phyloP scores from a whole-genome alignment of 1,284 basidiomycete genomes.

The Porodaedalea pini region DNA sequence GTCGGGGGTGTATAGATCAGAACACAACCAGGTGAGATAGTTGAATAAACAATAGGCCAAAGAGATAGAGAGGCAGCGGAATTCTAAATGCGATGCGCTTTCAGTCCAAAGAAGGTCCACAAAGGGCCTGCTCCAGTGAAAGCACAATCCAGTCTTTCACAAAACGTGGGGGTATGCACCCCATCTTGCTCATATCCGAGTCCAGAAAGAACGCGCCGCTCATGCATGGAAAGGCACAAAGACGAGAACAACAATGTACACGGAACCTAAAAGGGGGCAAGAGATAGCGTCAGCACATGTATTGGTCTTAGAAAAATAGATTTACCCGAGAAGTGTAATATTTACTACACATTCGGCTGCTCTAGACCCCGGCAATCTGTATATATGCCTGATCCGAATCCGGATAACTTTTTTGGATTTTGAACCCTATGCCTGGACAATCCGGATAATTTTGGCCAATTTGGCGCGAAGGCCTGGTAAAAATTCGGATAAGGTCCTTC shows the following conservation, averaged over 20 bases:
- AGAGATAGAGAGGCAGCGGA: too few relatives aligned
- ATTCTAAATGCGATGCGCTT: too few relatives aligned
- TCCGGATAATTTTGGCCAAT: too few relatives aligned
- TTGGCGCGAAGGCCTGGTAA: too few relatives aligned
- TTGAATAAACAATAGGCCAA: not conserved
- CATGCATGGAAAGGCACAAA: not conserved
- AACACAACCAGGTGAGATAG: too few relatives aligned
- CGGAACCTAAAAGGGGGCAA: not conserved
- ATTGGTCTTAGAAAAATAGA: not conserved
- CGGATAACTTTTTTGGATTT: too few relatives aligned
- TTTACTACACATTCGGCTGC: not conserved
- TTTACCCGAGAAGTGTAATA: not conserved
- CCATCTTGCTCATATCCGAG: not conserved
- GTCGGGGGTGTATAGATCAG: not conserved
- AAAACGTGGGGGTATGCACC: not conserved
- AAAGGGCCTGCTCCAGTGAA: too few relatives aligned
- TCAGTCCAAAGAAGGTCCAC: too few relatives aligned
- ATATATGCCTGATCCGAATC: too few relatives aligned
- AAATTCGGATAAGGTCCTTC: too few relatives aligned
- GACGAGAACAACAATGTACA: not conserved
- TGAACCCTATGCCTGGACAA: too few relatives aligned
- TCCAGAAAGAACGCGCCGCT: not conserved
- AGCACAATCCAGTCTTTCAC: not conserved
- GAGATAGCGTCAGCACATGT: not conserved
- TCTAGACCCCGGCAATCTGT: too few relatives aligned